Conservation (phyloP, 352 stramenopile genomes). For the Phytophthora meadii region DNA sequence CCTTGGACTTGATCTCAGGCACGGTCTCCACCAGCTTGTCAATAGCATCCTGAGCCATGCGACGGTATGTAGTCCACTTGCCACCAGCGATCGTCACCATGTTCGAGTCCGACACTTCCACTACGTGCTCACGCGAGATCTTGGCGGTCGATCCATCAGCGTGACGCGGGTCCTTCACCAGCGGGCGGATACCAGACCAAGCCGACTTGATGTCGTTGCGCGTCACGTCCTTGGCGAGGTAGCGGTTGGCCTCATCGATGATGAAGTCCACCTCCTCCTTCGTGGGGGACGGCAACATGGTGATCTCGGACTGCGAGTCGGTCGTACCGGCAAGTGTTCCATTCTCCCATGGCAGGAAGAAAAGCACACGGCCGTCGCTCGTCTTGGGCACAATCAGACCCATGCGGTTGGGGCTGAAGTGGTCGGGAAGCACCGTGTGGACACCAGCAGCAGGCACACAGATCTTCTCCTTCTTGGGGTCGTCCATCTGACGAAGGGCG, state of each 20-base stretch:
- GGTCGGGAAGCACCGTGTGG: conserved; percentile 95
- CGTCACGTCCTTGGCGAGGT: conserved; percentile 90
- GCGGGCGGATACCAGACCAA: conserved; percentile 95
- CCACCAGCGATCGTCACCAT: conserved; percentile 96
- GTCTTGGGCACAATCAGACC: conserved; percentile 97
- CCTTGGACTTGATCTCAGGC: conserved; percentile 81
- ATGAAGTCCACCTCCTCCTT: conserved; percentile 95
- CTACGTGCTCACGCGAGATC: conserved; percentile 95
- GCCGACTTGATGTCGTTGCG: conserved; percentile 93
- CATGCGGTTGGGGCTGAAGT: conserved; percentile 95
- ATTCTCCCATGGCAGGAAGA: conserved; percentile 97
- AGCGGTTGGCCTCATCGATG: conserved; percentile 93
- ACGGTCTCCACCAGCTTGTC: conserved; percentile 88
- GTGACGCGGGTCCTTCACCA: conserved; percentile 92
- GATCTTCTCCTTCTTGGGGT: conserved; percentile 89
- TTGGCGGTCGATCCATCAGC: conserved; percentile 81
- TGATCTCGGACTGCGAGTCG: conserved; percentile 94
- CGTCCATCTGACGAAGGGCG: conserved; percentile 92
- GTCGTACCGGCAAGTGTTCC: conserved; percentile 94
- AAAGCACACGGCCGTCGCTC: conserved; percentile 92
- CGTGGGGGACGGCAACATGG: conserved; percentile 93
- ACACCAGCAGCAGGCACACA: conserved; percentile 94
- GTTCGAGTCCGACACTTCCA: conserved; percentile 91
- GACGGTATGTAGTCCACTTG: conserved; percentile 98
- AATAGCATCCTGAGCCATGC: conserved; percentile 96